Percentiles rank a stretch among this genome's conserved stretches.
Conservation (phyloP, 257 asterid species). For the Galeopsis tetrahit region DNA sequence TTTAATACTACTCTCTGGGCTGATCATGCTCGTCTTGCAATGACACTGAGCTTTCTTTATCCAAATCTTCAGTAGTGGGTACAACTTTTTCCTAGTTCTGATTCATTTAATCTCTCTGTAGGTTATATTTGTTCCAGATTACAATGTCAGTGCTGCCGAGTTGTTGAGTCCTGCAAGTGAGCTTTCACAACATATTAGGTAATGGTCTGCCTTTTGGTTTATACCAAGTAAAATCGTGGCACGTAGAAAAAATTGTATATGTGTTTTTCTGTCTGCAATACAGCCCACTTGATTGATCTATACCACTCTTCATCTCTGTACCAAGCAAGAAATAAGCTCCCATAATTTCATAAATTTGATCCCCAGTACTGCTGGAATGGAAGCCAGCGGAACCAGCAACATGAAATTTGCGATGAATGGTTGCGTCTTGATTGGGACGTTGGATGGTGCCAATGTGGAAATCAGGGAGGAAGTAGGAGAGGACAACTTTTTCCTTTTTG, state of each 20-base stretch:
- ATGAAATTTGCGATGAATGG: slow-evolving; percentile 93
- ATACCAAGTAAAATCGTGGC: neutral
- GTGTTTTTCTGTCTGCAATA: too few relatives aligned
- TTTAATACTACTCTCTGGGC: neutral
- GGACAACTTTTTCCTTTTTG: slow-evolving; percentile 84
- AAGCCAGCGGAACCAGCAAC: slow-evolving; percentile 96
- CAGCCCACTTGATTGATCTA: neutral
- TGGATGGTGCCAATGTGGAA: slow-evolving; percentile 93
- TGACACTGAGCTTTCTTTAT: slow-evolving; percentile 12
- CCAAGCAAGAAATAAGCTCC: neutral
- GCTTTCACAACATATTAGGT: slow-evolving; percentile 91
- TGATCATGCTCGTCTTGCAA: slow-evolving; percentile 17
- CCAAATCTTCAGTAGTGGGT: slow-evolving; percentile 1
- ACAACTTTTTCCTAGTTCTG: slow-evolving; percentile 14
- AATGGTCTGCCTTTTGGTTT: slow-evolving; percentile 16
- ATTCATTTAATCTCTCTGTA: slow-evolving; percentile 38
- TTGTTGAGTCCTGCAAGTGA: slow-evolving; percentile 80
- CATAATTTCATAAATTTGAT: neutral
- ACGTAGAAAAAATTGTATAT: neutral
- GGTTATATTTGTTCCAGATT: slow-evolving; percentile 85
- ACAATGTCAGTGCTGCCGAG: slow-evolving; percentile 87
- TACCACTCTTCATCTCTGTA: neutral
- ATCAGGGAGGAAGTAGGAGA: slow-evolving; percentile 90
- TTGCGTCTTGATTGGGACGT: slow-evolving; percentile 78
- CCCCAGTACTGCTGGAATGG: slow-evolving; percentile 89